phyloP scores from a whole-genome alignment of 345 rosid species.

The Citrus reticulata region DNA sequence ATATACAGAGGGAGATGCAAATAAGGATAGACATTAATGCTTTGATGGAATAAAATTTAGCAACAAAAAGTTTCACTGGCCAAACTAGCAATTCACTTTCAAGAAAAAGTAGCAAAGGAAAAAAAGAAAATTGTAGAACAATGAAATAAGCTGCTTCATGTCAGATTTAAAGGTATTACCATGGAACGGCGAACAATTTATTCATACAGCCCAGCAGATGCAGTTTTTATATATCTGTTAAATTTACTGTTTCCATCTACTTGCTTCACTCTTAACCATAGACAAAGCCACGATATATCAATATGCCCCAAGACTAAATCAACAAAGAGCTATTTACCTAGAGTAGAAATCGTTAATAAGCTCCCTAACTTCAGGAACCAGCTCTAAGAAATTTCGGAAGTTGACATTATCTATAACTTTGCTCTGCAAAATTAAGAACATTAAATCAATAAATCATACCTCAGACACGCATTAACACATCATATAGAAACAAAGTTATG shows the following conservation, averaged over 20 bases:
- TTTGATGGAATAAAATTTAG: background rate
- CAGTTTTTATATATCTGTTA: background rate
- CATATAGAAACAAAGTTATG: background rate
- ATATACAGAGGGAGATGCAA: background rate
- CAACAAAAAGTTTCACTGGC: background rate
- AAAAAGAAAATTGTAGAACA: background rate
- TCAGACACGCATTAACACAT: background rate
- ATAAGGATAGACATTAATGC: background rate
- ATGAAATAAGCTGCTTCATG: background rate
- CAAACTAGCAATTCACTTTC: background rate
- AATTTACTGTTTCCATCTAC: background rate
- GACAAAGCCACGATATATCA: background rate
- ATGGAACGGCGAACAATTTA: background rate
- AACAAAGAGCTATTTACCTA: conserved; percentile 43
- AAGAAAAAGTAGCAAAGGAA: background rate
- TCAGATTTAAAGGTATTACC: background rate
- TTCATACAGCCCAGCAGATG: background rate
- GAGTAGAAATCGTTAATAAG: conserved; percentile 94
- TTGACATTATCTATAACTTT: conserved; percentile 90
- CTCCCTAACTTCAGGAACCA: conserved; percentile 98
- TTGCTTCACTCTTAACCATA: background rate
- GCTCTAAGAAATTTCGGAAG: conserved; percentile 94
- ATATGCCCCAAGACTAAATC: background rate
- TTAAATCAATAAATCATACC: conserved; percentile 17
- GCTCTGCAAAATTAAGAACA: conserved; percentile 46